Evolutionary conservation across 371 early-diverging fungal species (phyloP).

Genomic region (Coemansia sp.): DNA sequence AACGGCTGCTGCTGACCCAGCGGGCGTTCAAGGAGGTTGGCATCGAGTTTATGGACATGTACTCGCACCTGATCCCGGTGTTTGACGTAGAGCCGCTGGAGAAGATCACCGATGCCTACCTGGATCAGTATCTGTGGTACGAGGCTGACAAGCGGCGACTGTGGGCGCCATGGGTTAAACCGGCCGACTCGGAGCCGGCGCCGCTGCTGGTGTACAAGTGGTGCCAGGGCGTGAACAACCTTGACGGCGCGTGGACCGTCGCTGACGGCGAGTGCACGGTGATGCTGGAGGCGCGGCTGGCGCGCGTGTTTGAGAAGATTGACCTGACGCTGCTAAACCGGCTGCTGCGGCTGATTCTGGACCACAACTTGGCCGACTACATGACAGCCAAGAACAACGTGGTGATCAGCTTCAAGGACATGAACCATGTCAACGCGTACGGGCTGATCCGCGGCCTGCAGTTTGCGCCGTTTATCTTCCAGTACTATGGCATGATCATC

Average conservation of each 20-base stretch:
- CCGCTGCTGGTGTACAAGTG: conserved; percentile 97
- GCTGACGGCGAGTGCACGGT: conserved; percentile 90
- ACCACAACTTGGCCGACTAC: conserved; percentile 98
- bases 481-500: conserved; percentile 96
- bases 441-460: conserved; percentile 98
- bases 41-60: conserved; percentile 98
- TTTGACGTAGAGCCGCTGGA: conserved; percentile 98
- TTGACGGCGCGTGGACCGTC: conserved; percentile 95
- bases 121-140: conserved; percentile 99
- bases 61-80: conserved; percentile 92
- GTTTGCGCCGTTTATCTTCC: conserved; percentile 97
- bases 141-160: conserved; percentile 89
- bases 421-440: conserved; percentile 96
- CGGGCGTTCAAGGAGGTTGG: conserved; percentile 99
- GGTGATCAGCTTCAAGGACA: conserved; percentile 98
- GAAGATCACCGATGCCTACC: conserved; percentile 98
- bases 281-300: conserved; percentile 91
- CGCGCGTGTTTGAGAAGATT: conserved; percentile 94
- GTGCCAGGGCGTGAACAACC: conserved; percentile 97
- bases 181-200: conserved; percentile 96
- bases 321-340: conserved; percentile 96
- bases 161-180: conserved; percentile 98
- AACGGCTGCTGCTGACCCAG: conserved; percentile 94
- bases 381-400: conserved; percentile 99
- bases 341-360: conserved; percentile 92